These are phyloP conservation scores for Theileria annulata DNA, from an alignment of 169 alveolate genomes.

Conservation along the genomic window DNA sequence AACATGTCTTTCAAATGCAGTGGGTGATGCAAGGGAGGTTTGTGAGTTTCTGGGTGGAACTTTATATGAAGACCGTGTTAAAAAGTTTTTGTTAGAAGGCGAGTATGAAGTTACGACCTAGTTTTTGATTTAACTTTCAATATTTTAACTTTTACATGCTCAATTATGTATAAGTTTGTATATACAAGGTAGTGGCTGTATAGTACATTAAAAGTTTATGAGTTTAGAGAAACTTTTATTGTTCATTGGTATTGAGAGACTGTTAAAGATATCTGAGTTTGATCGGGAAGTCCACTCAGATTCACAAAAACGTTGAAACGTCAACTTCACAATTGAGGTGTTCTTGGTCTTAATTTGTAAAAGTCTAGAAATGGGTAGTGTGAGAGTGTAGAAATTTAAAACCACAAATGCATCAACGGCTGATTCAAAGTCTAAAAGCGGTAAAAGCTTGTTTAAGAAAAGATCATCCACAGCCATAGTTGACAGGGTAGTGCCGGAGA, in stretches of 20 bases:
- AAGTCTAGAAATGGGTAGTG: conserved; percentile 4
- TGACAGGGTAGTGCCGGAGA: conserved; percentile 39
- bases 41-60: conserved; percentile 77
- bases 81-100: conserved; percentile 72
- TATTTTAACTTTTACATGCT: neutral
- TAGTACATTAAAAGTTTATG: neutral
- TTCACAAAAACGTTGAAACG: conserved; percentile 14
- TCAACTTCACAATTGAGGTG: conserved; percentile 22
- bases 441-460: conserved; percentile 31
- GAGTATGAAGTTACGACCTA: conserved; percentile 67
- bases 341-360: conserved; percentile 29
- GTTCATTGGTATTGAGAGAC: conserved; percentile 13
- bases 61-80: conserved; percentile 65
- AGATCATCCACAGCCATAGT: conserved; percentile 26
- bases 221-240: neutral
- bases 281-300: neutral
- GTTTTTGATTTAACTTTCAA: neutral
- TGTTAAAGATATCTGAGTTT: neutral
- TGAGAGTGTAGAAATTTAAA: conserved; percentile 1
- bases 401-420: conserved; percentile 48
- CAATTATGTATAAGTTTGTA: neutral
- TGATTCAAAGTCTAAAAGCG: conserved; percentile 26
- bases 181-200: neutral
- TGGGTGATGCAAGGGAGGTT: conserved; percentile 77
- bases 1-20: conserved; percentile 83